These are phyloP conservation scores for Casaregolazyma lundiana DNA, from an alignment of 1,139 yeast species.

Conservation along the genomic window DNA sequence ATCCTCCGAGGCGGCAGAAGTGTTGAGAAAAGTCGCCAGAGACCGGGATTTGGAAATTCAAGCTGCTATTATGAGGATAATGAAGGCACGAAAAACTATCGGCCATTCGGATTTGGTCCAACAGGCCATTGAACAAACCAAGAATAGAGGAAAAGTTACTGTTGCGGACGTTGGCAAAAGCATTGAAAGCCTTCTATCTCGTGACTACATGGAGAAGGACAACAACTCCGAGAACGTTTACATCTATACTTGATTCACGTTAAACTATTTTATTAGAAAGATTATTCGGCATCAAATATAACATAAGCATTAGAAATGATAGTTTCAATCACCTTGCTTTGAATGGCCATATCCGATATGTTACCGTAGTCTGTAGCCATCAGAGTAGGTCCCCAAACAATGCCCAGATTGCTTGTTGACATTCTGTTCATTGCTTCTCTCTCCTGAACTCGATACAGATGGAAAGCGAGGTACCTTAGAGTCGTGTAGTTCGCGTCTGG, in stretches of 20 bases:
- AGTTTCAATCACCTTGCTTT: slow-evolving; percentile 79
- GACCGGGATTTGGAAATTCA: slow-evolving; percentile 34
- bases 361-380: slow-evolving; percentile 60
- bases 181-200: slow-evolving; percentile 32
- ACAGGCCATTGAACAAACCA: slow-evolving; percentile 27
- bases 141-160: slow-evolving; percentile 29
- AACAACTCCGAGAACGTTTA: slow-evolving; percentile 14
- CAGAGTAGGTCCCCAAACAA: slow-evolving; percentile 92
- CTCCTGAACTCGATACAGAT: slow-evolving; percentile 67
- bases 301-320: slow-evolving; percentile 79
- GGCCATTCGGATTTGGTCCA: slow-evolving; percentile 35
- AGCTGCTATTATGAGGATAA: slow-evolving; percentile 35
- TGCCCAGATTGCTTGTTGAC: slow-evolving; percentile 74
- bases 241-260: slow-evolving; percentile 8
- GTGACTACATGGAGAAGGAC: slow-evolving; percentile 31
- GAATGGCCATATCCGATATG: slow-evolving; percentile 74
- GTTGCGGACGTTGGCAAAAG: slow-evolving; percentile 30
- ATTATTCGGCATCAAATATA: slow-evolving; percentile 69
- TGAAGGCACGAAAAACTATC: slow-evolving; percentile 33
- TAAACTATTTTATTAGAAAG: background rate
- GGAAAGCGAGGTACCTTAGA: slow-evolving; percentile 75
- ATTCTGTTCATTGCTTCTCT: slow-evolving; percentile 66
- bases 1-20: slow-evolving; percentile 13
- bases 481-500: slow-evolving; percentile 97
- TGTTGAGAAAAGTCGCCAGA: slow-evolving; percentile 23